phyloP scores from a whole-genome alignment of 306 rosid species.

The Vigna hirtella region DNA sequence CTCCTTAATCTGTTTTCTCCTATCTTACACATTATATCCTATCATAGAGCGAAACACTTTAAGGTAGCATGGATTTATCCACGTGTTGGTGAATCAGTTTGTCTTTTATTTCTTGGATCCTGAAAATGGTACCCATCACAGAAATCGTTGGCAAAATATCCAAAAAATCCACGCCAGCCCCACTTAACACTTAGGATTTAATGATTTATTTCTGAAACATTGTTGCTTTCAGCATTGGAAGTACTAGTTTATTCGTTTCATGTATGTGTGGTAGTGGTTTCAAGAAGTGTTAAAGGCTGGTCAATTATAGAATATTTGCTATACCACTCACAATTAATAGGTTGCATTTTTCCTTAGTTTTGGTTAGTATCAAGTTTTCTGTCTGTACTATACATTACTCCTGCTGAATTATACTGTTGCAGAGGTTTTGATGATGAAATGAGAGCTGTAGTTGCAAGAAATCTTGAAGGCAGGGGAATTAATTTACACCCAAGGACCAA shows the following conservation, averaged over 20 bases:
- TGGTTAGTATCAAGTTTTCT: neutral
- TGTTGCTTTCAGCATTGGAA: conserved; percentile 9
- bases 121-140: neutral
- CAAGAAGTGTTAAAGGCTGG: neutral
- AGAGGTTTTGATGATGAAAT: conserved; percentile 99
- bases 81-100: neutral
- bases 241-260: neutral
- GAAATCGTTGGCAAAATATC: neutral
- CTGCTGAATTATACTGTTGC: conserved; percentile 30
- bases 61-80: neutral
- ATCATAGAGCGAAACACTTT: neutral
- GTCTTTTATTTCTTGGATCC: neutral
- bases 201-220: neutral
- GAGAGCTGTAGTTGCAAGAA: conserved; percentile 95
- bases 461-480: conserved; percentile 92
- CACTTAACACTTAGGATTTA: neutral
- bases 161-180: neutral
- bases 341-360: conserved; percentile 2
- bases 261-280: neutral
- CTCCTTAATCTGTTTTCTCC: no score
- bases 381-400: conserved; percentile 2
- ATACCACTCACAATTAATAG: neutral
- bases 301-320: neutral
- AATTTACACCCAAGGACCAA: conserved; percentile 81
- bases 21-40: no score